These are phyloP conservation scores for Musa itinerans DNA, from an alignment of 176 grass and related monocot genomes.

Conservation along the genomic window DNA sequence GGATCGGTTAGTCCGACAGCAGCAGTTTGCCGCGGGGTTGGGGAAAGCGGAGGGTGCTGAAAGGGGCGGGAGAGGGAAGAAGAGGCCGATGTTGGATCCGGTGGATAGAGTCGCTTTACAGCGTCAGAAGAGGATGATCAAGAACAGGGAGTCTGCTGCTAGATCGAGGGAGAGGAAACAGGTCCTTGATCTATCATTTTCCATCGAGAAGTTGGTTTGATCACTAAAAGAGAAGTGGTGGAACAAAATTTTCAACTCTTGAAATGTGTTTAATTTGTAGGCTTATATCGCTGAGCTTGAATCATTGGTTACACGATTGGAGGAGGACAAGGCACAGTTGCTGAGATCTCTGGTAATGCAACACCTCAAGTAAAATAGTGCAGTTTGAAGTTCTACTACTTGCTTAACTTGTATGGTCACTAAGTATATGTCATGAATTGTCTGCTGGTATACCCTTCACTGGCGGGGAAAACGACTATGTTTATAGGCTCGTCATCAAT, in stretches of 20 bases:
- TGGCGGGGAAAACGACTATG: no score
- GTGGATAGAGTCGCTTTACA: conserved; percentile 69
- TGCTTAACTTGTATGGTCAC: not conserved
- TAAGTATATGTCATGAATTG: not conserved
- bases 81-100: conserved; percentile 68
- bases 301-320: conserved; percentile 54
- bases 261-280: conserved; percentile 28
- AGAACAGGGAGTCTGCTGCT: conserved; percentile 85
- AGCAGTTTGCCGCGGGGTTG: not conserved
- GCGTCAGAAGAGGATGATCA: conserved; percentile 93
- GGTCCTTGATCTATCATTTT: conserved; percentile 20
- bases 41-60: conserved; percentile 4
- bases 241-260: conserved; percentile 11
- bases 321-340: conserved; percentile 56
- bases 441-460: no score
- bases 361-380: not conserved
- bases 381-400: not conserved
- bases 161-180: conserved; percentile 95
- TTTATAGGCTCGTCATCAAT: no score
- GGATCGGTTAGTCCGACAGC: not conserved
- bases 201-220: not conserved
- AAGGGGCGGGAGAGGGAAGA: conserved; percentile 39
- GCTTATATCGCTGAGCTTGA: conserved; percentile 85
- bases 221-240: not conserved
- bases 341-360: conserved; percentile 47